Conservation (phyloP, 139 green algal genomes). For the Chlorella sp. region DNA sequence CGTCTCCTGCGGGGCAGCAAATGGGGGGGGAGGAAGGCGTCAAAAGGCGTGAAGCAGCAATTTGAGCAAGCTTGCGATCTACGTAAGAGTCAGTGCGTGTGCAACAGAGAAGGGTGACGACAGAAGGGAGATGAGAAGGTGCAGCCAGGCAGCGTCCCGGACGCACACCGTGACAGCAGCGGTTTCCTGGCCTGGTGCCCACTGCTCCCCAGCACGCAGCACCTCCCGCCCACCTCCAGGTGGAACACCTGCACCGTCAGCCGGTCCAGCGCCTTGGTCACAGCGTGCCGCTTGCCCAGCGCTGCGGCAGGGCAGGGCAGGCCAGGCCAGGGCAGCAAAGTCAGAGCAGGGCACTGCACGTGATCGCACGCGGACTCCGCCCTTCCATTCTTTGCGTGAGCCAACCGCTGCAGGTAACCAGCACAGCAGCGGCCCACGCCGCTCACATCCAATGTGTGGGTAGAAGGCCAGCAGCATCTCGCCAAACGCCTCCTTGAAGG, state of each 20-base stretch:
- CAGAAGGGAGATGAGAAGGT: too few species aligned
- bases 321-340: background rate
- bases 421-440: background rate
- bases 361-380: too few species aligned
- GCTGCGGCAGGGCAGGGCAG: background rate
- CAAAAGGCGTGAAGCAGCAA: too few species aligned
- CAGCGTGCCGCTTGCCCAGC: conserved; percentile 26
- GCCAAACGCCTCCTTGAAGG: conserved; percentile 54
- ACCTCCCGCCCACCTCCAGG: conserved; percentile 40
- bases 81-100: background rate
- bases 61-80: background rate
- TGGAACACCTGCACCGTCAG: conserved; percentile 74
- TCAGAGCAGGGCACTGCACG: background rate
- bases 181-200: too few species aligned
- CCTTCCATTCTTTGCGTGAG: too few species aligned
- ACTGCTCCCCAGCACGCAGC: too few species aligned
- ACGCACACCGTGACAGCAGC: too few species aligned
- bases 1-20: conserved; percentile 5
- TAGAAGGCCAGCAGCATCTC: conserved; percentile 47
- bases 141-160: too few species aligned
- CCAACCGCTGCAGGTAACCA: background rate
- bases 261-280: conserved; percentile 56
- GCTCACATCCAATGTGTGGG: conserved; percentile 7
- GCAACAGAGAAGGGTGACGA: too few species aligned
- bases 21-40: too few species aligned